phyloP scores from a whole-genome alignment of 768 basidiomycete genomes.

The Clathrus columnatus region DNA sequence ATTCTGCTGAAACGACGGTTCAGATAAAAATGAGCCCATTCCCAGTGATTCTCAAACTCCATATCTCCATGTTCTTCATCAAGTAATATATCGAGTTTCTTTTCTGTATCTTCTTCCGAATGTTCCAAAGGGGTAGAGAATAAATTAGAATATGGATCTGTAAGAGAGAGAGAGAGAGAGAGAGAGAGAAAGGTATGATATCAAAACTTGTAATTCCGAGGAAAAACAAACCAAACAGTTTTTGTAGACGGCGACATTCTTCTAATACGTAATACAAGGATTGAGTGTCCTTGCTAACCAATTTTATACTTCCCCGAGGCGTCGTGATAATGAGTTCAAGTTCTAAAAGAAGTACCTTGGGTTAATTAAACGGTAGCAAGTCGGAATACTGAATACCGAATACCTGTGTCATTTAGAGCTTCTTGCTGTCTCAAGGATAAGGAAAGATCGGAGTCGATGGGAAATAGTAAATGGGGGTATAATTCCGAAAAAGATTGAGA shows the following conservation, averaged over 20 bases:
- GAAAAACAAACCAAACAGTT: background rate
- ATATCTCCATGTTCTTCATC: background rate
- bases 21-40: constrained; percentile 9
- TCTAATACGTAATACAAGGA: constrained; percentile 1
- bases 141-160: background rate
- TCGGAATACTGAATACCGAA: constrained; percentile 20
- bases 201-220: no score
- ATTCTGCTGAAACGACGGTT: constrained; percentile 3
- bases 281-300: background rate
- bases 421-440: constrained; percentile 46
- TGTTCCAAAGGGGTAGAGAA: background rate
- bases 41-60: background rate
- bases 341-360: constrained; percentile 36
- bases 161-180: background rate
- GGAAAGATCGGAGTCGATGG: constrained; percentile 45
- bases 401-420: constrained; percentile 32
- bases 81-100: background rate
- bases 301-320: background rate
- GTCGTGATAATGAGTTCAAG: background rate
- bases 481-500: constrained; percentile 9
- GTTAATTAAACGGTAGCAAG: constrained; percentile 18
- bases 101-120: background rate
- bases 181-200: background rate
- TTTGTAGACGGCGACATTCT: constrained; percentile 5
- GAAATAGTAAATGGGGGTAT: constrained; percentile 32